phyloP scores from a whole-genome alignment of 257 asterid genomes.

The Jacaranda copaia region DNA sequence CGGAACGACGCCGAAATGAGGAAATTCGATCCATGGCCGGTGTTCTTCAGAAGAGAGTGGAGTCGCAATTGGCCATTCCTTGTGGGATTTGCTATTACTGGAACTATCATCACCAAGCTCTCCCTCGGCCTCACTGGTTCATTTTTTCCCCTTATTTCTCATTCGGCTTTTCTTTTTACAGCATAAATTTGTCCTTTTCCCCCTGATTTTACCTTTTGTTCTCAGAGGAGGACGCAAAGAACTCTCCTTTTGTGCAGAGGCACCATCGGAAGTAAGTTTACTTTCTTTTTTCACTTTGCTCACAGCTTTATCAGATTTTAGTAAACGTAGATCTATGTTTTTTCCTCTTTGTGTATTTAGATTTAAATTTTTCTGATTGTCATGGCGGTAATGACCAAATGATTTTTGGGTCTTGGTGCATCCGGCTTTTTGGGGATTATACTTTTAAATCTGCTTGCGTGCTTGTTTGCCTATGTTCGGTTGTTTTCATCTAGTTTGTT shows the following conservation, averaged over 20 bases:
- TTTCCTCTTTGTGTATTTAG: background rate
- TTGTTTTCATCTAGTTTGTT: background rate
- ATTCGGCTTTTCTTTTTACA: background rate
- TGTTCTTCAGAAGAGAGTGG: slow-evolving; percentile 48
- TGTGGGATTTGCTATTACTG: slow-evolving; percentile 42
- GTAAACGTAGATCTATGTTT: background rate
- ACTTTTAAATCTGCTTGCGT: background rate
- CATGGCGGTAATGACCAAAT: background rate
- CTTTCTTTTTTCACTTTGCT: background rate
- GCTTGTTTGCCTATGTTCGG: background rate
- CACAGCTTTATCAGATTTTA: background rate
- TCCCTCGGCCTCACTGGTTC: slow-evolving; percentile 56
- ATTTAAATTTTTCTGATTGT: background rate
- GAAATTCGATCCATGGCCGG: slow-evolving; percentile 70
- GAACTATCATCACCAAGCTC: slow-evolving; percentile 47
- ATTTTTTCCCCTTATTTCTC: background rate
- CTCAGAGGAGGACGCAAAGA: slow-evolving; percentile 45
- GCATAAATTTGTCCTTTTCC: background rate
- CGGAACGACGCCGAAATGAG: slow-evolving; percentile 41
- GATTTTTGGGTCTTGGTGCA: background rate
- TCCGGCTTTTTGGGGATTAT: background rate
- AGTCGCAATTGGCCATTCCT: slow-evolving; percentile 49
- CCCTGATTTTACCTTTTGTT: no score
- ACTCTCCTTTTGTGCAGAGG: slow-evolving; percentile 26
- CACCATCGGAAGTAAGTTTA: slow-evolving; percentile 27